These are phyloP conservation scores for Pugionium dolabratum DNA, from an alignment of 345 rosid genomes.

Conservation along the genomic window DNA sequence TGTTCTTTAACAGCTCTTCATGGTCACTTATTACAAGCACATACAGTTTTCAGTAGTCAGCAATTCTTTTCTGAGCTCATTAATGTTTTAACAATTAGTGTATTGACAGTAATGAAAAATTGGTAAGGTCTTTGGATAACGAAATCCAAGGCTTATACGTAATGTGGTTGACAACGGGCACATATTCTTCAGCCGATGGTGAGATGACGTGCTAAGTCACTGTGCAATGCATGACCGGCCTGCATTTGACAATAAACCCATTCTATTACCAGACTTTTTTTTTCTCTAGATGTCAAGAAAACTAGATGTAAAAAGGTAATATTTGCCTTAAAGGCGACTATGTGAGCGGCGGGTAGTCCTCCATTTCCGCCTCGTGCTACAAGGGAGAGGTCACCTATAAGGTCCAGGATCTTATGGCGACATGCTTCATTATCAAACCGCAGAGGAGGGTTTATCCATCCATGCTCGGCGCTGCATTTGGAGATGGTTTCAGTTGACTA, in stretches of 20 bases:
- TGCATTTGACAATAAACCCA: constrained; percentile 8
- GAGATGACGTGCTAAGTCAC: constrained; percentile 31
- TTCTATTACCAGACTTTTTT: not conserved
- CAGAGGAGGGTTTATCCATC: constrained; percentile 89
- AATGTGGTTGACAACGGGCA: constrained; percentile 14
- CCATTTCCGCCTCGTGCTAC: constrained; percentile 66
- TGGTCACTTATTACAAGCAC: too few relatives aligned
- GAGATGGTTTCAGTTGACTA: not conserved
- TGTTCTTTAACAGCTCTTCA: too few relatives aligned
- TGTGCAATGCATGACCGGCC: constrained; percentile 39
- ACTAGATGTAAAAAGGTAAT: not conserved
- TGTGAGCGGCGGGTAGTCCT: constrained; percentile 82
- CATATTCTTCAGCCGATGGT: constrained; percentile 23
- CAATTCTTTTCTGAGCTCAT: too few relatives aligned
- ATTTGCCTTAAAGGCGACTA: constrained; percentile 71
- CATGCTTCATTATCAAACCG: constrained; percentile 73
- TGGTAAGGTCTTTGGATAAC: not conserved
- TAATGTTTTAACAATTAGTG: too few relatives aligned
- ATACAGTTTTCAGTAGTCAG: too few relatives aligned
- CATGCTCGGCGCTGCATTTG: constrained; percentile 55
- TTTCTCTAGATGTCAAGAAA: constrained; percentile 1
- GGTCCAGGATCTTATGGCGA: constrained; percentile 88
- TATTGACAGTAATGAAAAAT: not conserved
- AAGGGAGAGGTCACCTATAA: constrained; percentile 84
- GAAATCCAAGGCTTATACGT: not conserved